Evolutionary conservation across 2,329 filamentous ascomycete species (phyloP), one percentile per base, ranked within the genome.

Genomic region (Beauveria sp.): DNA sequence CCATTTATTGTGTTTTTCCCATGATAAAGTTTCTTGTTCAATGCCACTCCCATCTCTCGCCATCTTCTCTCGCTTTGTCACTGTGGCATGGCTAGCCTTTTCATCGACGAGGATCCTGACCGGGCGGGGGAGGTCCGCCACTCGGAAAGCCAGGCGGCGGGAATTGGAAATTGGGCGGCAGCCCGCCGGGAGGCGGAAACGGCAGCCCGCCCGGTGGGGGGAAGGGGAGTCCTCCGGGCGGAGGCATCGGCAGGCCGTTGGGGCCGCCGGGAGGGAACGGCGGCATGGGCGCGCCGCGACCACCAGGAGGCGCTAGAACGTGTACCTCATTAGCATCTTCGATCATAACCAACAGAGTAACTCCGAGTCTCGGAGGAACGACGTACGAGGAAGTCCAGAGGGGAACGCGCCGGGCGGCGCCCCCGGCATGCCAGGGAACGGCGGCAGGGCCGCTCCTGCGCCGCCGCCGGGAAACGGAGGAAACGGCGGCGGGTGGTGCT

Each of bases 391-490:
- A 43, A 79, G 66, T 26, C 74, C 75, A 46, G 73, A 78, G 57
- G 75, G 74, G 38, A 77, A 73, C 50, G 70, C 69, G 34, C 73
- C 72, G 66, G 77, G 75, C 40, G 74, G 74, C 5, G 69, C 74
- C 46, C 74, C 75, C 34, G 75, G 78, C 73, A 81, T 76, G 56
- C 78, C 78, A 55, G 80, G 81, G 68, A 86, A 87, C 28, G 84
- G 84, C 50, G 85, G 86, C 61, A 84, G 85, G 60, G 84, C 85
- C 1, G 38, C 50, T 50, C 47, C 51, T 30, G 62, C 22, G 9
- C 28, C 34, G 26, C 68, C 67, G 62, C 51, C 85, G 50, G 87
- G 86, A 71, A 91, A 87, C 63, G 77, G 80, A 70, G 77, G 80
- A 70, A 87, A 89, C 40, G 84, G 75, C 66, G 82, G 79, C 38